Conservation (phyloP, 768 basidiomycete genomes). For the Daedaleopsis nitida region DNA sequence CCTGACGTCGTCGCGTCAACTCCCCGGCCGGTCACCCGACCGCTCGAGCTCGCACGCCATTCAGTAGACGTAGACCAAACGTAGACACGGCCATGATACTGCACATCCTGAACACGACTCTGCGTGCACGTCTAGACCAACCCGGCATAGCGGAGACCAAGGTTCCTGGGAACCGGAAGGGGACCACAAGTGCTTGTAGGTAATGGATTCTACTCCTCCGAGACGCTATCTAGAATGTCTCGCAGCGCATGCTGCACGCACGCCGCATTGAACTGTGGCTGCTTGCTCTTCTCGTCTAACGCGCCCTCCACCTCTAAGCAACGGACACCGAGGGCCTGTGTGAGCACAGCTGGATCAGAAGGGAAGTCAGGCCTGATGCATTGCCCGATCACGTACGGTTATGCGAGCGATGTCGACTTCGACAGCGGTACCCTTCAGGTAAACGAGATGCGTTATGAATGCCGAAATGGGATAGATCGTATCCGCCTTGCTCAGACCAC, state of each 20-base stretch:
- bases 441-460: constrained; percentile 84
- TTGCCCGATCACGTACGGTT: constrained; percentile 49
- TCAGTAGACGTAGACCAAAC: not conserved
- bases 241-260: constrained; percentile 47
- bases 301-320: constrained; percentile 50
- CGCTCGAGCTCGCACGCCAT: not conserved
- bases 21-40: constrained; percentile 4
- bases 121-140: not conserved
- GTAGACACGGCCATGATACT: not conserved
- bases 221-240: constrained; percentile 24
- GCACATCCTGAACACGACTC: not conserved
- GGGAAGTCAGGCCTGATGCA: not conserved
- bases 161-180: not conserved
- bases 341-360: not conserved
- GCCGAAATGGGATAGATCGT: constrained; percentile 75
- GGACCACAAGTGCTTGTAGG: not conserved
- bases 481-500: constrained; percentile 59
- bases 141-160: not conserved
- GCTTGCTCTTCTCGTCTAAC: constrained; percentile 28
- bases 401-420: constrained; percentile 61
- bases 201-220: constrained; percentile 2
- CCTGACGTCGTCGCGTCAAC: constrained; percentile 1
- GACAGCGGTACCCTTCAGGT: constrained; percentile 65
- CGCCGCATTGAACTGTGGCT: constrained; percentile 46
- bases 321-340: constrained; percentile 59